Percentiles rank a stretch among this genome's conserved stretches.
These are phyloP conservation scores for Pulveroboletus ravenelii DNA, from an alignment of 768 basidiomycete species.

Conservation along the genomic window DNA sequence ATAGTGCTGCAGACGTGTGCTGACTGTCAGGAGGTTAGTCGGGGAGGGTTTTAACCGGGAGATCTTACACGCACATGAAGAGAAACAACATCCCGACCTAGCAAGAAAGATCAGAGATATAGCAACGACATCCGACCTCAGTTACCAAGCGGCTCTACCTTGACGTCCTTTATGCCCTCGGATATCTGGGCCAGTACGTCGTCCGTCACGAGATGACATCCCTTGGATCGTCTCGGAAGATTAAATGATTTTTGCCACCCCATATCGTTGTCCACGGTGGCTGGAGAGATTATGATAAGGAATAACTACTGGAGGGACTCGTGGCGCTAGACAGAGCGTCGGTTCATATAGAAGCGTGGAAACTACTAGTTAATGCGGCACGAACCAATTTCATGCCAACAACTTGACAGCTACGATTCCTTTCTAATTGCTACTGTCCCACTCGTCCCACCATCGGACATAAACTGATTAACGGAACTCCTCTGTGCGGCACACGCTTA, in stretches of 20 bases:
- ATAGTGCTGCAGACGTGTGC: conserved; percentile 76
- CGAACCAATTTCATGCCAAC: too few species aligned
- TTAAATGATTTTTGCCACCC: conserved; percentile 88
- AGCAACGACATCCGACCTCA: neutral
- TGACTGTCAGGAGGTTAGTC: conserved; percentile 41
- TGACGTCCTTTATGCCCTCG: conserved; percentile 61
- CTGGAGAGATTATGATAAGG: neutral
- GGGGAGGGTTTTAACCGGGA: neutral
- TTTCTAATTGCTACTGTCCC: too few species aligned
- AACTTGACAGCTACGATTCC: too few species aligned
- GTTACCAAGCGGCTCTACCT: conserved; percentile 37
- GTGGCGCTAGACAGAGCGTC: neutral
- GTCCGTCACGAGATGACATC: conserved; percentile 82
- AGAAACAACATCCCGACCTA: conserved; percentile 86
- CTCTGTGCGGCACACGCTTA: too few species aligned
- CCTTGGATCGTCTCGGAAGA: conserved; percentile 48
- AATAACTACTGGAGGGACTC: neutral
- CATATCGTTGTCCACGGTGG: conserved; percentile 42
- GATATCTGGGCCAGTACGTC: conserved; percentile 65
- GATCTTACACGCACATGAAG: conserved; percentile 59
- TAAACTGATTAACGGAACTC: too few species aligned
- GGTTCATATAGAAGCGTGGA: neutral
- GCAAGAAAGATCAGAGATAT: neutral
- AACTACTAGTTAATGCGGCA: neutral
- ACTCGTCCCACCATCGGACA: too few species aligned